phyloP scores from a whole-genome alignment of 176 grass and related monocot species.

The Panicum miliaceum region DNA sequence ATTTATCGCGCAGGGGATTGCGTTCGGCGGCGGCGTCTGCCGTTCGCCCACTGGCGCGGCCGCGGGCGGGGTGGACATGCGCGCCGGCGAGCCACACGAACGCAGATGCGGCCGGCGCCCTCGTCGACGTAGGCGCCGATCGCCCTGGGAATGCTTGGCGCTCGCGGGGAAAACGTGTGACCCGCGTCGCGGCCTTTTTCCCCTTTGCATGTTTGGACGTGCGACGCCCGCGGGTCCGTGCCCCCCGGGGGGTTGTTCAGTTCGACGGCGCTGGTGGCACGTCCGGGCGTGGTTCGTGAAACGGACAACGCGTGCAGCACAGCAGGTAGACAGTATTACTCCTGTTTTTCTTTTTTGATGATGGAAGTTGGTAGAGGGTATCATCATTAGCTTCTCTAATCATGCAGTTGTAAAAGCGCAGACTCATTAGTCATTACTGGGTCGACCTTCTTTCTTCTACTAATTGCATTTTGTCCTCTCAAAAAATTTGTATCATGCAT shows the following conservation, averaged over 20 bases:
- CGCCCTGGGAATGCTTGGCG: not conserved
- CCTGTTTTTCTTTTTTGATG: no score
- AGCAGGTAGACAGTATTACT: no score
- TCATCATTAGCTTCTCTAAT: no score
- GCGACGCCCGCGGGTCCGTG: not conserved
- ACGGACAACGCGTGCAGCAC: not conserved
- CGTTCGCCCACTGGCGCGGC: not conserved
- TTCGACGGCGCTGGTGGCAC: not conserved
- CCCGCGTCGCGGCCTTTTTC: not conserved
- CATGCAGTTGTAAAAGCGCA: no score
- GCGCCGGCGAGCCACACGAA: slow-evolving; percentile 46
- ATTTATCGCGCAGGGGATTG: slow-evolving; percentile 14
- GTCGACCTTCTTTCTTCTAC: no score
- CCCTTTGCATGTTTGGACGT: not conserved
- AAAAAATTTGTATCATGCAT: no score
- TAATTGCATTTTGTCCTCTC: no score
- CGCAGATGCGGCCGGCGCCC: not conserved
- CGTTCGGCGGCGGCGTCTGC: not conserved
- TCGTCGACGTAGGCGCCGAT: not conserved
- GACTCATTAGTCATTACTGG: no score
- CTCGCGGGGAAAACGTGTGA: not conserved
- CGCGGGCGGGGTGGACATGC: slow-evolving; percentile 48
- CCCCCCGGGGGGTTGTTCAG: slow-evolving; percentile 10
- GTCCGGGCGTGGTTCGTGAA: not conserved
- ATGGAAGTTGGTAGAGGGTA: no score